Evolutionary conservation across 1,139 yeast genomes (phyloP).

Genomic region (Pneumocystis oryctolagi): DNA sequence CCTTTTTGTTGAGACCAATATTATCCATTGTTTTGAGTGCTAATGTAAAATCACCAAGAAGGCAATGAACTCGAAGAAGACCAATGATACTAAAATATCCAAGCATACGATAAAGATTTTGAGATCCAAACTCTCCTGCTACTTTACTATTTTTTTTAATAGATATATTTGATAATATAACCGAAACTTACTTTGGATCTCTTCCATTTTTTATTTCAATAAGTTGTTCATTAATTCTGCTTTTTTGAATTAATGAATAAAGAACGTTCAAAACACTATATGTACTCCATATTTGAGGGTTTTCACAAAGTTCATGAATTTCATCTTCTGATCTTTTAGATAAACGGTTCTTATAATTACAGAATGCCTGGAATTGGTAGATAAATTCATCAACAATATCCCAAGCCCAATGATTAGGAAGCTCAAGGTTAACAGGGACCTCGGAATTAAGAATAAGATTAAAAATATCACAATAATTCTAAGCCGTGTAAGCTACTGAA

Average conservation of each 20-base stretch:
- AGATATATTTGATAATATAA: not conserved
- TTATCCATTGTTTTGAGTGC: slow-evolving; percentile 36
- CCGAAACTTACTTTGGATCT: slow-evolving; percentile 17
- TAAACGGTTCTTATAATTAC: slow-evolving; percentile 29
- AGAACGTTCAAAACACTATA: slow-evolving; percentile 35
- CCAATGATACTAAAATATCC: slow-evolving; percentile 39
- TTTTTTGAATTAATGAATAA: slow-evolving; percentile 33
- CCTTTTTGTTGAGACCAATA: slow-evolving; percentile 33
- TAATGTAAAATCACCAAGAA: slow-evolving; percentile 34
- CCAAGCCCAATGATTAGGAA: slow-evolving; percentile 38
- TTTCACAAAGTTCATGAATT: slow-evolving; percentile 26
- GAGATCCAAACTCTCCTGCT: slow-evolving; percentile 33
- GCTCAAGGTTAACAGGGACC: slow-evolving; percentile 28
- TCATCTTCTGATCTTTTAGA: slow-evolving; percentile 25
- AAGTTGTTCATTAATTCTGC: slow-evolving; percentile 32
- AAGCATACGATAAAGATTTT: slow-evolving; percentile 31
- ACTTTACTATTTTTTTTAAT: slow-evolving; percentile 19
- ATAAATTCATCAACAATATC: slow-evolving; percentile 38
- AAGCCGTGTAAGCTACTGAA: not conserved
- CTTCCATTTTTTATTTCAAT: slow-evolving; percentile 26
- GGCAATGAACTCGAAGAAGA: slow-evolving; percentile 33
- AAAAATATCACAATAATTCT: slow-evolving; percentile 34
- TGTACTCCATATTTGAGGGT: slow-evolving; percentile 33
- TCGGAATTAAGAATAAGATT: slow-evolving; percentile 31
- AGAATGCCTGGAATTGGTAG: slow-evolving; percentile 35